phyloP scores from a whole-genome alignment of 164 flowering plant species.

The Tetrastigma voinierianum region DNA sequence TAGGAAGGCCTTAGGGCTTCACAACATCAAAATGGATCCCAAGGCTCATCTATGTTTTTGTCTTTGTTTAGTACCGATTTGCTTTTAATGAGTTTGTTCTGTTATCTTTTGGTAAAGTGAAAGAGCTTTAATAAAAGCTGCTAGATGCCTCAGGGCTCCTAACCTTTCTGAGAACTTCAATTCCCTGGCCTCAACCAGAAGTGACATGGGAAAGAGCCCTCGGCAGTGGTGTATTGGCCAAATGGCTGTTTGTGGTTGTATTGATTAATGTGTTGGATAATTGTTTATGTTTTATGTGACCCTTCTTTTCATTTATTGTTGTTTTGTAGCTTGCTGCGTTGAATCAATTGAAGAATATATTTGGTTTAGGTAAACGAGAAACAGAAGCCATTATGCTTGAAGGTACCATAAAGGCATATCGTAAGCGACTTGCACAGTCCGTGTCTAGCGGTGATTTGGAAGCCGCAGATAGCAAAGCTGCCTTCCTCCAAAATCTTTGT shows the following conservation, averaged over 20 bases:
- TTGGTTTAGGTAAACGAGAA: constrained; percentile 90
- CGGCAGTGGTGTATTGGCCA: too few relatives aligned
- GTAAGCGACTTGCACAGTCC: constrained; percentile 70
- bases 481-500: constrained; percentile 87
- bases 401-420: constrained; percentile 79
- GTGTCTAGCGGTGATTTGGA: constrained; percentile 76
- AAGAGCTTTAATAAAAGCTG: too few relatives aligned
- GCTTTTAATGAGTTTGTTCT: not conserved
- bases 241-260: too few relatives aligned
- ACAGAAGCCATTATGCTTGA: constrained; percentile 71
- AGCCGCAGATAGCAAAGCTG: constrained; percentile 87
- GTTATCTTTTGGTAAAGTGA: too few relatives aligned
- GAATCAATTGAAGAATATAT: constrained; percentile 80
- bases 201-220: too few relatives aligned
- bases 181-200: too few relatives aligned
- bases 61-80: not conserved
- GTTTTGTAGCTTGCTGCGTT: constrained; percentile 65
- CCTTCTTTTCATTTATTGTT: not conserved
- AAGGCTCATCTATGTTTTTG: not conserved
- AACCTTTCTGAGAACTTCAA: too few relatives aligned
- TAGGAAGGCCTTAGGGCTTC: not conserved
- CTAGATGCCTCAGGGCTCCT: too few relatives aligned
- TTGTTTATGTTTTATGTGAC: constrained; percentile 2
- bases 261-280: too few relatives aligned
- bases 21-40: not conserved